Percentiles rank a stretch among this genome's conserved stretches.
Conservation (phyloP, 352 stramenopile genomes). For the Phytopythium oedochilum region DNA sequence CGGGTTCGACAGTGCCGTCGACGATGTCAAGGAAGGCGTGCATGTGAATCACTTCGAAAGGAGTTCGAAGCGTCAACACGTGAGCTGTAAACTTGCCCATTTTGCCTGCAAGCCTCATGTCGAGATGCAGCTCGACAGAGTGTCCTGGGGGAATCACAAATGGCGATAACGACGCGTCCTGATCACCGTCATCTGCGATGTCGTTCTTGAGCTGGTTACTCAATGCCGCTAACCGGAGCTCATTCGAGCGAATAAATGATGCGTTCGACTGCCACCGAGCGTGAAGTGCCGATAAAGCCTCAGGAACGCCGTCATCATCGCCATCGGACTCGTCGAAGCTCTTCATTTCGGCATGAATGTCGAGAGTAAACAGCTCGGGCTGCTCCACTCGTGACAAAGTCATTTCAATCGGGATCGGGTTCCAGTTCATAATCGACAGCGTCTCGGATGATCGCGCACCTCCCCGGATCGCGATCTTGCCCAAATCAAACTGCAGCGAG, state of each 20-base stretch:
- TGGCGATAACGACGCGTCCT: neutral
- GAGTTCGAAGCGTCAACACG: constrained; percentile 29
- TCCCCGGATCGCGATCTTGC: constrained; percentile 25
- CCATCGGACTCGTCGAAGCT: neutral
- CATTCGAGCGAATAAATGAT: constrained; percentile 3
- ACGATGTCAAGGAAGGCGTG: constrained; percentile 24
- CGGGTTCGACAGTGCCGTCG: constrained; percentile 22
- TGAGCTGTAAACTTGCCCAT: constrained; percentile 24
- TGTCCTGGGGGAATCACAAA: constrained; percentile 24
- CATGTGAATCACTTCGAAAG: constrained; percentile 34
- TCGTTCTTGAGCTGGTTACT: neutral
- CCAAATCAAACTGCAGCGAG: constrained; percentile 36
- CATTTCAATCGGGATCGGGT: constrained; percentile 31
- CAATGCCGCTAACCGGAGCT: neutral
- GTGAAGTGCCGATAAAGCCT: neutral
- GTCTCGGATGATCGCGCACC: constrained; percentile 14
- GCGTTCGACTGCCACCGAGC: constrained; percentile 5
- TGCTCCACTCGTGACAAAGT: constrained; percentile 11
- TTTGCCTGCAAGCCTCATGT: constrained; percentile 15
- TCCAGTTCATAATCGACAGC: constrained; percentile 43
- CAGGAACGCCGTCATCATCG: neutral
- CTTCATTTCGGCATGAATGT: constrained; percentile 14
- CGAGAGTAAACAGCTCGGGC: constrained; percentile 16
- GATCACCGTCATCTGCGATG: constrained; percentile 1
- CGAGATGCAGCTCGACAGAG: constrained; percentile 20